Evolutionary conservation across 2,329 filamentous ascomycete species (phyloP), one percentile per base, ranked within the genome.

Genomic region (Cladophialophora yegresii): DNA sequence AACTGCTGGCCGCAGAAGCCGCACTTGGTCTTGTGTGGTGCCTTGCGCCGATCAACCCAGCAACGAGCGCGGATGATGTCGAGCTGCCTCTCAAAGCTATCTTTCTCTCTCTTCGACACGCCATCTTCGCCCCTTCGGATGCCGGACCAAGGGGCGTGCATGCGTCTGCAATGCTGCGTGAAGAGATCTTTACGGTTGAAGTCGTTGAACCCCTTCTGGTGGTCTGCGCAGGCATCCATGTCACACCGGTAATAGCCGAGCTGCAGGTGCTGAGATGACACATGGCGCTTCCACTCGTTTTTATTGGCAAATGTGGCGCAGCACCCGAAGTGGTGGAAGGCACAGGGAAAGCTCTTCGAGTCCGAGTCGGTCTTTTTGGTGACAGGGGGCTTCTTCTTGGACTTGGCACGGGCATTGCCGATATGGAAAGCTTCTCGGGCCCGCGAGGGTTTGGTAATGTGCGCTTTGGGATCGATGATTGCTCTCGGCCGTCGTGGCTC

Each of bases 201-300:
- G 75, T 86, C 87, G 71, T 89, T 87, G 45, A 73, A 70, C 20
- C 71, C 65, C 36, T 50, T 56, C 2, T 63, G 51, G 23, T 58
- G 43, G 57, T 63, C 7, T 28, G 58, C 6, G 73, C 86, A 89
- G 7, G 76, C 73, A 66, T 85, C 89, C 33, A 89, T 80, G 69
- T 87, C 84, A 78, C 93, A 98, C 63, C 89, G 82, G 85, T 88
- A 97, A 77, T 87, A 90, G 51, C 84, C 80, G 2, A 91, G 81
- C 60, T 88, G 85, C 23, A 96, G 81, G 73, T 98, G 93, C 73
- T 96, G 90, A 0, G 89, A 90, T 33, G 82, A 80, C 71, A 93
- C 86, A 74, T 98, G 93, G 0, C 93, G 87, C 76, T 97, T 97
- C 93, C 93, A 97, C 75, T 97, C 93, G 74, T 96, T 96, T 79